Evolutionary conservation across 345 rosid genomes (phyloP).

Genomic region (Aurinia saxatilis): DNA sequence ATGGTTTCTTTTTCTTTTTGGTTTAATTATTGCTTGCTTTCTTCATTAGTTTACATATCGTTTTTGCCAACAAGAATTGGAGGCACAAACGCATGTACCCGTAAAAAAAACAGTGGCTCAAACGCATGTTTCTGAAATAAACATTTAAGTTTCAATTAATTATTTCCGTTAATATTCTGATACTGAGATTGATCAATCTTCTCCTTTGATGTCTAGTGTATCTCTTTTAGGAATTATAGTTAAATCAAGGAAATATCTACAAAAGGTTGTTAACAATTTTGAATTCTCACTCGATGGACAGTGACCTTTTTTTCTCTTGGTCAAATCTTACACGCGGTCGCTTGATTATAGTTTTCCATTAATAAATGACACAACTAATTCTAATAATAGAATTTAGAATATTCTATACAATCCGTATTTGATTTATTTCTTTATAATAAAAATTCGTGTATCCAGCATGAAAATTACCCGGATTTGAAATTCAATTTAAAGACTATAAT

Average conservation of each 20-base stretch:
- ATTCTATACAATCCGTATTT: too few species aligned
- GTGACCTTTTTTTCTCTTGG: background rate
- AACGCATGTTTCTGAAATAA: background rate
- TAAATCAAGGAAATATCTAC: background rate
- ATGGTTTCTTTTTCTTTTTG: background rate
- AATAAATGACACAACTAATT: too few species aligned
- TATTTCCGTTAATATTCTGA: background rate
- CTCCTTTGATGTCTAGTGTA: background rate
- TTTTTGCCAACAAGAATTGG: background rate
- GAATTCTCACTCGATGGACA: background rate
- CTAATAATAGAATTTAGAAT: too few species aligned
- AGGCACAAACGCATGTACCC: slow-evolving; percentile 5
- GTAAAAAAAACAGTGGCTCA: background rate
- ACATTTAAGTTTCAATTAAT: background rate
- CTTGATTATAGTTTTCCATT: background rate
- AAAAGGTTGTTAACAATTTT: background rate
- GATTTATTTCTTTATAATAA: too few species aligned
- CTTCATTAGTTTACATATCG: background rate
- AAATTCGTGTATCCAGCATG: too few species aligned
- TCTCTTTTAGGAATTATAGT: background rate
- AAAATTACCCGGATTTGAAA: too few species aligned
- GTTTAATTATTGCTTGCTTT: slow-evolving; percentile 4
- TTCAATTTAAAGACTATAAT: too few species aligned
- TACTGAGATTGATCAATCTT: background rate
- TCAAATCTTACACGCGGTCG: slow-evolving; percentile 8